Base-by-base conservation (phyloP, 1,139 yeast genomes). In the Candida anutae region DNA sequence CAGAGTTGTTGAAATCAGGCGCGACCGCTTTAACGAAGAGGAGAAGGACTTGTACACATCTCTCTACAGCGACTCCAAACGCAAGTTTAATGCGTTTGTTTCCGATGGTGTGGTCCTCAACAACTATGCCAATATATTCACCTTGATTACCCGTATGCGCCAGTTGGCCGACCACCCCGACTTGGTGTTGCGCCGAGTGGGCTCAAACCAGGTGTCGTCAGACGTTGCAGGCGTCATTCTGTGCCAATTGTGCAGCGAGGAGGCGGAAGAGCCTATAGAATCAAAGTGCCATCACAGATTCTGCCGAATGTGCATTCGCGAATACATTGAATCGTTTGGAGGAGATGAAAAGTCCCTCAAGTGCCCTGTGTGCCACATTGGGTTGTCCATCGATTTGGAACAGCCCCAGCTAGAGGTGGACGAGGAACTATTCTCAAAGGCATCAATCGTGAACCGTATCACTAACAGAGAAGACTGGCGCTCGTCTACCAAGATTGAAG, bases 111-210 rank as follows among this genome's bases (percentile, higher is more conserved):
- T 90, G 16, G 95, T 87, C 24, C 64, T 87, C 33, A 88, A 88
- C 53, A 90, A 93, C 52, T 90, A 93, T 56, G 98, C 98, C 23
- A 90, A 90, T 46, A 88, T 90, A 45, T 93, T 90, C 58, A 88
- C 97, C 0, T 67, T 93, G 33, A 88, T 90, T 43, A 93, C 98
- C 0, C 66, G 98, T 46, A 90, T 90, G 98, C 74, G 98, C 46
- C 98, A 90, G 54, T 65, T 90, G 44, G 97, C 98, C 0, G 98
- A 93, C 52, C 99, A 90, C 53, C 98, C 98, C 0, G 99, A 93
- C 57, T 62, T 93, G 38, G 96, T 90, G 1, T 62, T 90, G 48
- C 77, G 88, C 42, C 66, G 87, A 31, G 67, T 69, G 10, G 73
- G 73, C 10, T 53, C 62, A 23, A 64, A 65, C 30, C 53, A 59